Base-by-base conservation (phyloP, 495 filamentous ascomycete species). In the Cercophora newfieldiana region DNA sequence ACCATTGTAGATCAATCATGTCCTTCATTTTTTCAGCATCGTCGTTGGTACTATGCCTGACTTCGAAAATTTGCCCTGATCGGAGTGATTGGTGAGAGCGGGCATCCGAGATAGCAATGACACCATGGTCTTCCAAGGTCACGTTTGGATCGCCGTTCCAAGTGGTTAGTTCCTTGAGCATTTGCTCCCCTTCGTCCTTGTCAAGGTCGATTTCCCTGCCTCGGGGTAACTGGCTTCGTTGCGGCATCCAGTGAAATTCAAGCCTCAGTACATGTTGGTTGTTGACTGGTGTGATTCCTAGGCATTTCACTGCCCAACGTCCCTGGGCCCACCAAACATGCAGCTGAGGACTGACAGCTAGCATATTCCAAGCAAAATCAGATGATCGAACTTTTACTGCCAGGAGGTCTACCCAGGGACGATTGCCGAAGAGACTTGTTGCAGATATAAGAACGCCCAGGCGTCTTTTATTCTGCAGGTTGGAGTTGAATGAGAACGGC, bases 21-120 rank as follows among this genome's bases (percentile, higher is more conserved):
- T 57, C 54, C 54, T 57, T 57, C 54, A 57, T 57, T 57, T 57
- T 57, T 25, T 57, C 54, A n/a, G 54, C 54, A 31, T 57, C 54
- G 54, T 57, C 54, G 54, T 57, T 57, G 54, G 54, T 57, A 29
- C 28, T 57, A 57, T 57, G 54, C 24, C 24, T 57, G 18, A 57
- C 54, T 57, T 57, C 24, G 28, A 57, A 57, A 57, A 31, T 57
- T 25, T 57, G 54, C 28, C 54, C 54, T 31, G 54, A 30, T 57
- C 24, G 54, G 54, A 57, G 54, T 57, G 54, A 25, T 57, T 57
- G 54, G 54, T 57, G 54, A 57, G 54, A 57, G 54, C 54, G 54
- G 54, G 24, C 54, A 57, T 57, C 54, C 19, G 54, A 57, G 54
- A 57, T 57, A 31, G 54, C 22, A 57, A 57, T 31, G 28, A 57